Base-by-base conservation (phyloP, 352 stramenopile genomes). In the Phytophthora agathidicida region DNA sequence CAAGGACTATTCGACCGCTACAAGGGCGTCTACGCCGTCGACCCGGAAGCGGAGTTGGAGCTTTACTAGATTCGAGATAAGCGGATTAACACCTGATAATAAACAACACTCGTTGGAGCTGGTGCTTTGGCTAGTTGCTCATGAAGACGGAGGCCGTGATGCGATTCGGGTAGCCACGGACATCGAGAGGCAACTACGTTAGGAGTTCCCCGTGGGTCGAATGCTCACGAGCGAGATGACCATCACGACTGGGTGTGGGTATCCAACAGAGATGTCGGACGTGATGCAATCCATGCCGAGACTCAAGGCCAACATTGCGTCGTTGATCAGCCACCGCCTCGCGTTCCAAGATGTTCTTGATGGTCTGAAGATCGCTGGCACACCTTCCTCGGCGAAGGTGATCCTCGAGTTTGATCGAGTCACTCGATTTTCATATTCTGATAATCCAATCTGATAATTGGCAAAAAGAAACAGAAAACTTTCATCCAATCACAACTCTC, bases 1-100 rank as follows among this genome's bases (percentile, higher is more conserved):
- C 77, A 82, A 41, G 68, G 56, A 20, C 71, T 98, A 3, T 98
- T 96, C 56, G 81, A 97, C 38, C 82, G 83, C 42, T 76, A 98
- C 81, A 95, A 94, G 47, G 68, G 50, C 19, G 70, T 83, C 24
- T 97, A 95, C 63, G 90, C 86, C 11, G 46, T 64, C 3, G 75
- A 97, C 36, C 77, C 83, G 4, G 53, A 79, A 17, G 71, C 64
- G 0, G 44, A 36, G 9, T 60, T 93, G 5, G 75, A 88, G 45
- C 46, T 91, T 22, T 81, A 71, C 38, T 90, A 22, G 19, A 37
- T n/a, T n/a, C n/a, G 37, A 55, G 27, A 20, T 24, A 16, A 6
- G 22, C 37, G 17, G 22, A 46, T 23, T 35, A 19, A 5, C 13
- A 13, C 23, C 17, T n/a, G n/a, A n/a, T n/a, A 39, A 13, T 33